phyloP scores from a whole-genome alignment of 495 filamentous ascomycete genomes.

The Melanomma pulvis-pyrius region DNA sequence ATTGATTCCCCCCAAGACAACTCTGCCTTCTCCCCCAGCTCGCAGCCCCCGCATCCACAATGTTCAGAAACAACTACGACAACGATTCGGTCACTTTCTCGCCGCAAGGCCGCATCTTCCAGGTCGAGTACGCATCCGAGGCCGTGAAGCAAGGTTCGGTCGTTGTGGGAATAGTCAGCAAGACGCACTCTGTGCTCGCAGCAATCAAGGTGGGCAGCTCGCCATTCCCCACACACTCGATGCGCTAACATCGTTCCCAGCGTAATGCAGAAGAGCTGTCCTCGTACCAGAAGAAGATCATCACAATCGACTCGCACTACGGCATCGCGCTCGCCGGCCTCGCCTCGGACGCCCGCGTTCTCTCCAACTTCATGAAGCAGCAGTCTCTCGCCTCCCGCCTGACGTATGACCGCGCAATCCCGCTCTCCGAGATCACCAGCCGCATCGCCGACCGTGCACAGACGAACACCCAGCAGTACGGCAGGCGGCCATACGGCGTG shows the following conservation, averaged over 20 bases:
- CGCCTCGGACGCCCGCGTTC: constrained; percentile 95
- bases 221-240: not conserved
- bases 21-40: not conserved
- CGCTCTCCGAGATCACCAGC: constrained; percentile 79
- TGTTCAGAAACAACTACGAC: constrained; percentile 99
- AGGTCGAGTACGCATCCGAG: constrained; percentile 98
- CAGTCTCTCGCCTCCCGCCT: constrained; percentile 94
- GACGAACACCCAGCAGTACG: constrained; percentile 96
- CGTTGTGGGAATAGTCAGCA: constrained; percentile 93
- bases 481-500: constrained; percentile 94
- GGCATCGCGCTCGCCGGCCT: constrained; percentile 95
- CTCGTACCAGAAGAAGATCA: constrained; percentile 99
- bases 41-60: constrained; percentile 49
- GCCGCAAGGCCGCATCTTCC: constrained; percentile 98
- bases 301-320: constrained; percentile 91
- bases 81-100: constrained; percentile 99
- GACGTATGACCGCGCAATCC: constrained; percentile 91
- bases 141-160: constrained; percentile 99
- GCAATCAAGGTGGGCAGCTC: constrained; percentile 78
- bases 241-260: constrained; percentile 52
- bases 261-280: constrained; percentile 99
- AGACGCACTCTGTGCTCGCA: constrained; percentile 94
- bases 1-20: no score
- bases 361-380: constrained; percentile 99
- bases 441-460: constrained; percentile 96